Base-by-base conservation (phyloP, 192 early-diverging fungal genomes). In the Podochytrium sp. region DNA sequence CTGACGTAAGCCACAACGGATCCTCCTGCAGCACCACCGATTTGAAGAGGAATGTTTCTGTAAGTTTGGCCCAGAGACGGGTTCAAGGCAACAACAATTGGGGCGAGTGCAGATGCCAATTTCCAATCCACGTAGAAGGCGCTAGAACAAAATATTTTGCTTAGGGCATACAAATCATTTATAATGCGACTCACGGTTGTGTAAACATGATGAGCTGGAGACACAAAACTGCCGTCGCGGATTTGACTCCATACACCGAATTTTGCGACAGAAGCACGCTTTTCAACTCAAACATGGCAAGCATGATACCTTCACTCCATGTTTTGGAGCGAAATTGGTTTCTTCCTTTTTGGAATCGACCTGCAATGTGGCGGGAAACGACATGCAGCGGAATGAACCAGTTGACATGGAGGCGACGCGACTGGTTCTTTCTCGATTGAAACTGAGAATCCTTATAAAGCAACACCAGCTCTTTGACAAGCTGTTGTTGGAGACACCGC, bases 11-110 rank as follows among this genome's bases (percentile, higher is more conserved):
- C 62, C 12, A 64, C 10, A 18, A 55, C 27, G 12, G 74, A 29
- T 7, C 74, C 74, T 3, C 32, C 40, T 27, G 50, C 14, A 27
- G 61, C 41, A 30, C 62, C 74, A 12, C 16, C 18, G 27, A 75
- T 39, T 37, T 41, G 42, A 25, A 75, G 6, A 10, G 64, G 64
- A 37, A 75, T 40, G 23, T 27, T 52, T 33, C 55, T 29, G 35
- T 75, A 75, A 25, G 63, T 75, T 41, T 66, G 72, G 3, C 74
- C 74, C 52, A 75, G 33, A 27, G 62, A 66, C 5, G 74, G 74
- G 1, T 18, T 65, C 12, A 75, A 35, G 10, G 63, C 51, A 27
- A 75, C 74, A 34, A 67, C 20, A 55, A 67, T 39, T 4, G 33
- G 53, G n/a, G 23, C 39, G 38, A 67, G 2, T 4, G 50, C 23